Evolutionary conservation across 441 rosid genomes (phyloP), one percentile per base, ranked within the genome.

Genomic region (Erodium texanum): DNA sequence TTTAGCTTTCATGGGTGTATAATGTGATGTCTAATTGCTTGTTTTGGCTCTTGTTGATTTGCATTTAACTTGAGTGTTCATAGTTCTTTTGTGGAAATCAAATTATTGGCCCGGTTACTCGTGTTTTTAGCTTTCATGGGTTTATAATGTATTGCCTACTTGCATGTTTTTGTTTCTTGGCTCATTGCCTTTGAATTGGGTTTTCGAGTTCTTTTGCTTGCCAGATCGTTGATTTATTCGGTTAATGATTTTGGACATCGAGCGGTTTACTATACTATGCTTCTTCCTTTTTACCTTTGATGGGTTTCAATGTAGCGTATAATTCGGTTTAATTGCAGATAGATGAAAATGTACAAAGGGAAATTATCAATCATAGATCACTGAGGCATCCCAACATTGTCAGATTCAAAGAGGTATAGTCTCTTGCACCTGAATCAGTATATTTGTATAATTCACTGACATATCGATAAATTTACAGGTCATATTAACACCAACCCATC

Each of bases 401-500:
- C 50, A 82, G 80, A 78, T 6, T 24, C 29, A 11, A 22, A 7
- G 7, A 5, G 24, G 11, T 34, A 61, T 58, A n/a, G 32, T 3
- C 10, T 6, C 11, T 23, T 32, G 41, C 58, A 6, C 22, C 56
- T 22, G 64, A 23, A 24, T 48, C 56, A 7, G 18, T n/a, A 14
- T 48, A 45, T 7, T n/a, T 27, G 1, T 27, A 27, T 22, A 22
- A 24, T 12, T 20, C 27, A 24, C 14, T 14, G 10, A 18, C 18
- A 5, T 7, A 3, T 59, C 7, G 5, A 20, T 58, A 18, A 5
- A 18, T 19, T 7, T 12, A 62, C 65, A 91, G 98, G 98, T 94
- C 69, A 83, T 87, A 61, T 83, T 94, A 70, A 92, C 98, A 52
- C 98, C 97, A 34, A 88, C 97, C 3, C 99, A 94, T 82, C 84